Evolutionary conservation across 2,329 filamentous ascomycete genomes (phyloP).

Genomic region (Teratosphaeria viscida): DNA sequence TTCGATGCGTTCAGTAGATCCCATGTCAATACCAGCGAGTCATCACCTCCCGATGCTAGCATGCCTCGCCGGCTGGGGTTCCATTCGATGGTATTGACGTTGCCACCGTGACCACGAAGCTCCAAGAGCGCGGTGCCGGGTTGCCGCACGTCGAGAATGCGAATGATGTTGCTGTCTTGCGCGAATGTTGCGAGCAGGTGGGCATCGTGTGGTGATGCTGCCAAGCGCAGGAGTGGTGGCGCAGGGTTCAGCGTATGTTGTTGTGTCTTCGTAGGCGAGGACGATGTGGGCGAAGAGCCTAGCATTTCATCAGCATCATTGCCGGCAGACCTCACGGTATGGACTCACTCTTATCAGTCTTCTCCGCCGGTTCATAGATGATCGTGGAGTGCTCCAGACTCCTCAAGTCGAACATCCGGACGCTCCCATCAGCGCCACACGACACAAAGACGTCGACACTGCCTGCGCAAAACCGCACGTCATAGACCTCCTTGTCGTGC

Average conservation of each 20-base stretch:
- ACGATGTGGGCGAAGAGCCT: constrained; percentile 40
- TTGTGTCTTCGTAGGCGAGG: constrained; percentile 62
- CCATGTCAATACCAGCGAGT: constrained; percentile 87
- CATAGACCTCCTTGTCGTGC: constrained; percentile 97
- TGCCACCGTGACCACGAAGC: constrained; percentile 73
- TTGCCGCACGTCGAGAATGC: constrained; percentile 91
- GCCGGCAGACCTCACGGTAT: background rate
- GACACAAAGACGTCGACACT: constrained; percentile 98
- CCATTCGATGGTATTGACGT: constrained; percentile 94
- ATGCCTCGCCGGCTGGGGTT: constrained; percentile 77
- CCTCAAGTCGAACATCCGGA: constrained; percentile 95
- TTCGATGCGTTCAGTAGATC: constrained; percentile 64
- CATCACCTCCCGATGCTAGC: constrained; percentile 83
- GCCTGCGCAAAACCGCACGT: constrained; percentile 94
- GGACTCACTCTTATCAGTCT: constrained; percentile 46
- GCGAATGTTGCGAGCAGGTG: constrained; percentile 97
- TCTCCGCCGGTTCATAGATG: constrained; percentile 93
- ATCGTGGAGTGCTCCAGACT: constrained; percentile 97
- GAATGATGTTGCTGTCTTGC: constrained; percentile 81
- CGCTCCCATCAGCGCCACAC: constrained; percentile 93
- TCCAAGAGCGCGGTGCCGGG: constrained; percentile 91
- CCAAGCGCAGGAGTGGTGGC: constrained; percentile 63
- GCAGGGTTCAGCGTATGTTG: constrained; percentile 61
- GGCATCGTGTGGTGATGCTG: constrained; percentile 88
- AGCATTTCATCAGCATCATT: background rate